Conservation (phyloP, 129 eudicot species). For the Escallonia herrerae region DNA sequence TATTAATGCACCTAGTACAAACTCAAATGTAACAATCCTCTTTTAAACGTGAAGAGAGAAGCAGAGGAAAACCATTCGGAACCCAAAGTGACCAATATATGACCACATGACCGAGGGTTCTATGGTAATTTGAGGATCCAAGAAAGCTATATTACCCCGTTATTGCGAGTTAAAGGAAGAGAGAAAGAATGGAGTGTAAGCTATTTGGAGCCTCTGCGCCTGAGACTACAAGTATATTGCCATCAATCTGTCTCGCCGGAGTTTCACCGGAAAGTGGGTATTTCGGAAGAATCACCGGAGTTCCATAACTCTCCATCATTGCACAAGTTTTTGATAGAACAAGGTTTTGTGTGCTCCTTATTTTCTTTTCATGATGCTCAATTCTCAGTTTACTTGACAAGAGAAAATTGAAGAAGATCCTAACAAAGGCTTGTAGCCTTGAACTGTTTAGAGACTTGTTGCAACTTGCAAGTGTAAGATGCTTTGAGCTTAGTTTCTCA, state of each 20-base stretch:
- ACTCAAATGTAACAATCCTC: too few relatives aligned
- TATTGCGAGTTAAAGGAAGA: conserved; percentile 6
- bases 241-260: conserved; percentile 6
- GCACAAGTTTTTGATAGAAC: conserved; percentile 23
- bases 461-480: too few relatives aligned
- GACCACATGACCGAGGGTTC: neutral
- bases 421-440: too few relatives aligned
- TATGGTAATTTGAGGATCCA: conserved; percentile 5
- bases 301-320: conserved; percentile 8
- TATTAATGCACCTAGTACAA: too few relatives aligned
- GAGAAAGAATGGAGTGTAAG: conserved; percentile 30
- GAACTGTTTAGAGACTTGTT: too few relatives aligned
- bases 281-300: conserved; percentile 12
- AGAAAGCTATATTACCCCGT: conserved; percentile 21
- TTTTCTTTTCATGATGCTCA: neutral
- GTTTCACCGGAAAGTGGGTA: conserved; percentile 16
- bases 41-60: too few relatives aligned
- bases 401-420: neutral
- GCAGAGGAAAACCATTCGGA: too few relatives aligned
- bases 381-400: neutral
- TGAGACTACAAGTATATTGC: neutral
- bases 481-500: too few relatives aligned
- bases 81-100: too few relatives aligned
- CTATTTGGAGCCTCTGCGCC: conserved; percentile 19
- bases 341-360: conserved; percentile 15